Evolutionary conservation across 2,329 filamentous ascomycete species (phyloP).

Genomic region (Venturia pyrina): DNA sequence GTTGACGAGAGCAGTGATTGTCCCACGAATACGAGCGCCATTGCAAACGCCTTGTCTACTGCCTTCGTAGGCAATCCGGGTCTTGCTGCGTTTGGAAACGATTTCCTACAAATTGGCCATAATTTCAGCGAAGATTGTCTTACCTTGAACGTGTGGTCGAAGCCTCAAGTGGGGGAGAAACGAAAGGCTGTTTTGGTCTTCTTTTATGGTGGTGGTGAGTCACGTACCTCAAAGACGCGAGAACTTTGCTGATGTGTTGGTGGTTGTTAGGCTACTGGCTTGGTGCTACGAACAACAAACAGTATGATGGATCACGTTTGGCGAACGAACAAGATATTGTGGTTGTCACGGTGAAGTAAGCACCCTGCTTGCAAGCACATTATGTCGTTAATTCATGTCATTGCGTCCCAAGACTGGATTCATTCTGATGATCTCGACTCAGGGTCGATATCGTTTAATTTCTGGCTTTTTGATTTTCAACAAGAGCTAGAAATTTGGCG

Average conservation of each 20-base stretch:
- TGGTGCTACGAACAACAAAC: constrained; percentile 33
- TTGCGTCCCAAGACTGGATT: no score
- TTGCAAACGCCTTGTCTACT: background rate
- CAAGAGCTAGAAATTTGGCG: background rate
- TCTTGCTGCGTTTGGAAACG: background rate
- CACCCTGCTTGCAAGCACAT: background rate
- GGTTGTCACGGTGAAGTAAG: constrained; percentile 22
- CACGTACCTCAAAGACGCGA: background rate
- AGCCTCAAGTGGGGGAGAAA: constrained; percentile 8
- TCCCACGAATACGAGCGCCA: background rate
- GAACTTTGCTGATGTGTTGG: constrained; percentile 31
- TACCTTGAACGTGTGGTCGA: constrained; percentile 11
- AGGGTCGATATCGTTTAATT: no score
- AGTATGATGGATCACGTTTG: constrained; percentile 20
- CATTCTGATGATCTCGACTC: no score
- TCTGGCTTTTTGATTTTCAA: no score
- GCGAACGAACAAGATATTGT: constrained; percentile 22
- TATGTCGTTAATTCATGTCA: no score
- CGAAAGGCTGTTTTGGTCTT: constrained; percentile 1
- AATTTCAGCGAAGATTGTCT: constrained; percentile 10
- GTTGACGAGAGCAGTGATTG: background rate
- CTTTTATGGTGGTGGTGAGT: constrained; percentile 3
- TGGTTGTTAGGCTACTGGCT: constrained; percentile 36
- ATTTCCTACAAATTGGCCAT: background rate
- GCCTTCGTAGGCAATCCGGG: background rate